A percentile compares a stretch with the other conserved stretches of the same genome.
Conservation (phyloP, 352 stramenopile species). For the Phytopythium delawarense region DNA sequence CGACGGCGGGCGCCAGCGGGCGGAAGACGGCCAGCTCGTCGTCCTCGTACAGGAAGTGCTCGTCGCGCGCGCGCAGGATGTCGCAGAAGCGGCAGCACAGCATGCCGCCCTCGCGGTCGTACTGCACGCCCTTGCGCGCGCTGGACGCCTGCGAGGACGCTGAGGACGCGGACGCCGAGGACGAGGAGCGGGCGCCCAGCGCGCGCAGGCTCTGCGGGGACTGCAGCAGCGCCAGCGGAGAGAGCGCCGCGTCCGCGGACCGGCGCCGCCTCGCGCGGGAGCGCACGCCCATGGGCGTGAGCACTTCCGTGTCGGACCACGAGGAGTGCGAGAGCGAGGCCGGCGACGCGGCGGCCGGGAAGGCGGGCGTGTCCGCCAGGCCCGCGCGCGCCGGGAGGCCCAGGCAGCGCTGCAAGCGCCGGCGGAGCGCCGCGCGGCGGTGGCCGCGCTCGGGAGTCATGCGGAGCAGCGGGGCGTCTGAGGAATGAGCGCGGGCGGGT, state of each 20-base stretch:
- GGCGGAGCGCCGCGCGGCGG: constrained; percentile 15
- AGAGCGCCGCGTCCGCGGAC: constrained; percentile 13
- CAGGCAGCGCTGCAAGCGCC: constrained; percentile 25
- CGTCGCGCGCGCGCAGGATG: constrained; percentile 57
- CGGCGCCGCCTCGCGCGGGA: constrained; percentile 6
- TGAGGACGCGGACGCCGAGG: constrained; percentile 17
- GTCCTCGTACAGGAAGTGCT: constrained; percentile 82
- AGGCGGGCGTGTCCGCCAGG: neutral
- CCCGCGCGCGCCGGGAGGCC: neutral
- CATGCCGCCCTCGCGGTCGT: constrained; percentile 51
- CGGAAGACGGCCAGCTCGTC: constrained; percentile 73
- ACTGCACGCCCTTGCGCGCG: constrained; percentile 72
- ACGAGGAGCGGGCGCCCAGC: constrained; percentile 3
- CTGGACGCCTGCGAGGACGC: constrained; percentile 20
- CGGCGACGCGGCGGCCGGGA: neutral
- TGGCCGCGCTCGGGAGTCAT: constrained; percentile 1
- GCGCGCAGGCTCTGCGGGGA: constrained; percentile 13
- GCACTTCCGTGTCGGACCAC: constrained; percentile 41
- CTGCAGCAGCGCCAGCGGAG: constrained; percentile 14
- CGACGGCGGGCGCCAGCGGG: constrained; percentile 57
- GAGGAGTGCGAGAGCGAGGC: constrained; percentile 29
- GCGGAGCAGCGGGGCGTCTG: neutral
- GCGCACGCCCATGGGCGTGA: constrained; percentile 17
- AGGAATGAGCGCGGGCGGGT: neutral
- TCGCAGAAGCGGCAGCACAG: constrained; percentile 82